Conservation (phyloP, 108 stramenopile genomes). For the Cylindrotheca fusiformis region DNA sequence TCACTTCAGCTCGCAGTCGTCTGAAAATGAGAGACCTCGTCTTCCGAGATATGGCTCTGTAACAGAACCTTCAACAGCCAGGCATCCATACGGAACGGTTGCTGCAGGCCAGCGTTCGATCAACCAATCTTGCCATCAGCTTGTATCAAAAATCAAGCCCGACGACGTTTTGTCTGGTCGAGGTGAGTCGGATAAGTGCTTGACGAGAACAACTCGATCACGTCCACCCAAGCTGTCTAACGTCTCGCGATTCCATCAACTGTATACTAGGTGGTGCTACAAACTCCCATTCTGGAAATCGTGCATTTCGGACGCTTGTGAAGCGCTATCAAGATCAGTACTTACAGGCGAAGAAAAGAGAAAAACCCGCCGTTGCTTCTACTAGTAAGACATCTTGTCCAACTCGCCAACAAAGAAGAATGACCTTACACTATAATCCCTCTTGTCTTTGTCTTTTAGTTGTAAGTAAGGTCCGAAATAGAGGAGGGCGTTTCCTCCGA, state of each 20-base stretch:
- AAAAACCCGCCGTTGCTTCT: conserved; percentile 73
- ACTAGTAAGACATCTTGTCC: too few species aligned
- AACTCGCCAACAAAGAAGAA: not conserved
- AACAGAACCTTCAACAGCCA: too few species aligned
- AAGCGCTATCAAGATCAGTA: conserved; percentile 50
- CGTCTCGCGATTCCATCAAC: too few species aligned
- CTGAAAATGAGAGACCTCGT: too few species aligned
- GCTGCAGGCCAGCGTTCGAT: too few species aligned
- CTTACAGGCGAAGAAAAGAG: conserved; percentile 68
- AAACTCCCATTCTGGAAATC: conserved; percentile 72
- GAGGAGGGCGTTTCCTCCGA: conserved; percentile 52
- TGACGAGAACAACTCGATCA: not conserved
- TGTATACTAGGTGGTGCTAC: conserved; percentile 66
- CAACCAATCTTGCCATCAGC: too few species aligned
- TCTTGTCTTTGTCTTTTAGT: conserved; percentile 21
- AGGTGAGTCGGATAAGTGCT: not conserved
- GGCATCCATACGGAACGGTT: too few species aligned
- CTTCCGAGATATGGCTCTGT: too few species aligned
- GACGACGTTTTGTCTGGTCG: conserved; percentile 60
- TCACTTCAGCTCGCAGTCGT: too few species aligned
- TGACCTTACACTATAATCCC: not conserved
- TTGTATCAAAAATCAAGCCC: not conserved
- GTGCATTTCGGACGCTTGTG: conserved; percentile 67
- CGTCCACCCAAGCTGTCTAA: not conserved
- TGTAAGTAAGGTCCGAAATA: conserved; percentile 46